Conservation (phyloP, 129 eudicot species). For the Oenanthe sinensis region DNA sequence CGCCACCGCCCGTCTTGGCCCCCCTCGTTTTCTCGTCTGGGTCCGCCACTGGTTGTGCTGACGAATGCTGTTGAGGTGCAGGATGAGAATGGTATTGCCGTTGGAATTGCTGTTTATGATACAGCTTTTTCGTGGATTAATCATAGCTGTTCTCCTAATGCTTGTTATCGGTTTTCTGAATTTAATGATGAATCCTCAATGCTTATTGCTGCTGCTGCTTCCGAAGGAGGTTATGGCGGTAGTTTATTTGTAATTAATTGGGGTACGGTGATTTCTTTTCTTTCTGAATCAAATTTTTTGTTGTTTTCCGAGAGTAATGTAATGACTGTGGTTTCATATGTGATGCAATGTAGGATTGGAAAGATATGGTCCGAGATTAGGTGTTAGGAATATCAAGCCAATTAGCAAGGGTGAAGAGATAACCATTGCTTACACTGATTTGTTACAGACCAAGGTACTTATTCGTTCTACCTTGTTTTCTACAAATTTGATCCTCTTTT, state of each 20-base stretch:
- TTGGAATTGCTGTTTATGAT: conserved; percentile 60
- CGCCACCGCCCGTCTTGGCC: no score
- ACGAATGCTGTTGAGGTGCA: conserved; percentile 78
- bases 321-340: not conserved
- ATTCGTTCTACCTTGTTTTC: not conserved
- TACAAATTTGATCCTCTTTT: not conserved
- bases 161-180: conserved; percentile 39
- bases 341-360: conserved; percentile 13
- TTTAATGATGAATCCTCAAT: not conserved
- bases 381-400: conserved; percentile 44
- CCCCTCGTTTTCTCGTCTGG: no score
- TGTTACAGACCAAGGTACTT: conserved; percentile 61
- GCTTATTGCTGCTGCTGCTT: conserved; percentile 25
- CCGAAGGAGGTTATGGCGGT: conserved; percentile 6
- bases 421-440: conserved; percentile 57
- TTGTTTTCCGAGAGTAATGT: not conserved
- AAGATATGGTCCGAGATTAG: conserved; percentile 56
- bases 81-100: conserved; percentile 25
- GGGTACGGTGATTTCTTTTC: not conserved
- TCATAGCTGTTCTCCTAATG: conserved; percentile 75
- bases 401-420: conserved; percentile 56
- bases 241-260: not conserved
- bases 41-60: no score
- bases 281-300: not conserved
- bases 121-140: conserved; percentile 59